phyloP scores from a whole-genome alignment of 2,329 filamentous ascomycete species.

The Pyrenochaeta sp. region DNA sequence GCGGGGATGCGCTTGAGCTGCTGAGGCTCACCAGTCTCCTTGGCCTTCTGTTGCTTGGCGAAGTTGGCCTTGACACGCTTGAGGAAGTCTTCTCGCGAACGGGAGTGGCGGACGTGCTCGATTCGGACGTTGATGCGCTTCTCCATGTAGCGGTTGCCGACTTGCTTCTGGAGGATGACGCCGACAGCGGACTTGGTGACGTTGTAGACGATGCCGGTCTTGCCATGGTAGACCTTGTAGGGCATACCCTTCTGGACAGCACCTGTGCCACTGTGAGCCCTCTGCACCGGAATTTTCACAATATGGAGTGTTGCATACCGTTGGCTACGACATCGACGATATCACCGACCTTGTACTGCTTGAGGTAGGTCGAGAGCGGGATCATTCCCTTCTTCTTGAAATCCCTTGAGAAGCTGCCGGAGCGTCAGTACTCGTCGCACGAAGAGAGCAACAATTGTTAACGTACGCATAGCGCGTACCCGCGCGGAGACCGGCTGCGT shows the following conservation, averaged over 20 bases:
- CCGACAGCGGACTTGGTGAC: constrained; percentile 97
- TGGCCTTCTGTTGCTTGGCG: constrained; percentile 89
- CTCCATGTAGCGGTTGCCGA: constrained; percentile 99
- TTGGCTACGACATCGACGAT: constrained; percentile 99
- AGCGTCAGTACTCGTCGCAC: constrained; percentile 31
- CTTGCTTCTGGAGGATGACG: constrained; percentile 97
- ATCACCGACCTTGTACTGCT: constrained; percentile 95
- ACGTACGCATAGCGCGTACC: constrained; percentile 54
- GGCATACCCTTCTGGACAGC: constrained; percentile 73
- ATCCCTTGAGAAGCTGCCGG: constrained; percentile 75
- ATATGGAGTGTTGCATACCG: constrained; percentile 73
- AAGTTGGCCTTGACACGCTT: constrained; percentile 97
- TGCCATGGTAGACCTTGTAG: constrained; percentile 99
- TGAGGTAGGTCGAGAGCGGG: constrained; percentile 91
- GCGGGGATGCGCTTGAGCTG: constrained; percentile 91
- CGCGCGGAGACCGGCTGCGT: constrained; percentile 58
- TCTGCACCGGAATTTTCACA: constrained; percentile 18
- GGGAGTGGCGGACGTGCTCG: constrained; percentile 94
- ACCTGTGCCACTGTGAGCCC: constrained; percentile 41
- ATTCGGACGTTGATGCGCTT: constrained; percentile 99
- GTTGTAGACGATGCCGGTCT: constrained; percentile 95
- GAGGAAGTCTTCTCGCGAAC: constrained; percentile 96
- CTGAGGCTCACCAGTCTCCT: constrained; percentile 84
- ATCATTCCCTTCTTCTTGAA: constrained; percentile 98
- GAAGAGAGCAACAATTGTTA: constrained; percentile 2